Evolutionary conservation across 768 basidiomycete species (phyloP), one percentile per base, ranked within the genome.

Genomic region (Lactarius pseudohatsudake): DNA sequence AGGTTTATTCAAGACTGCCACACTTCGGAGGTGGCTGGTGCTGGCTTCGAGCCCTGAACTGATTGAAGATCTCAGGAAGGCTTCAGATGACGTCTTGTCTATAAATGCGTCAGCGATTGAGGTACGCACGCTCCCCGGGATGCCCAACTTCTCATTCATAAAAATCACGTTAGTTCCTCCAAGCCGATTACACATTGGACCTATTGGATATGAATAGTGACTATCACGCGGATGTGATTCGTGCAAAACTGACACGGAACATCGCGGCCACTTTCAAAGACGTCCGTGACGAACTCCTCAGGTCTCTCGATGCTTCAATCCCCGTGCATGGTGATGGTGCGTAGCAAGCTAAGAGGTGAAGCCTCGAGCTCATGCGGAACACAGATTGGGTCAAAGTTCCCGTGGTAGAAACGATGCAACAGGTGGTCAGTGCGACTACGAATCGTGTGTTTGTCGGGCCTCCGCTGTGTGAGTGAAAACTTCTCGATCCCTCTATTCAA

Each of bases 181-280:
- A 50, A 22, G 4, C 4, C 5, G 47, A 50, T 22, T 50, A 50
- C 11, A 50, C 22, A 13, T 10, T 50, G 22, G 11, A 50, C 47
- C 11, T 13, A 13, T 50, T 50, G 47, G 22, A 26, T 22, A 20
- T 13, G 5, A 28, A 47, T 38, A 58, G 8, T 20, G 18, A 53
- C 10, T 60, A 60, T 22, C 59, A 60, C 28, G 8, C 40, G 7
- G 9, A 18, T 10, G 22, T 65, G 30, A 55, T 65, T 8, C 64
- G 64, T n/a, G 20, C 59, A 3, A 47, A 65, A 26, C 15, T 65
- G 30, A 65, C 64, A n/a, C 53, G 59, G 34, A 38, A 54, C 15
- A 54, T 56, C n/a, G 30, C n/a, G 2, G 15, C 7, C 4, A 36
- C 59, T 16, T 61, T 65, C 30, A 56, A 50, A 22, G 47, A 50